These are phyloP conservation scores for Podospora sp. DNA, from an alignment of 495 filamentous ascomycete genomes.

Conservation along the genomic window DNA sequence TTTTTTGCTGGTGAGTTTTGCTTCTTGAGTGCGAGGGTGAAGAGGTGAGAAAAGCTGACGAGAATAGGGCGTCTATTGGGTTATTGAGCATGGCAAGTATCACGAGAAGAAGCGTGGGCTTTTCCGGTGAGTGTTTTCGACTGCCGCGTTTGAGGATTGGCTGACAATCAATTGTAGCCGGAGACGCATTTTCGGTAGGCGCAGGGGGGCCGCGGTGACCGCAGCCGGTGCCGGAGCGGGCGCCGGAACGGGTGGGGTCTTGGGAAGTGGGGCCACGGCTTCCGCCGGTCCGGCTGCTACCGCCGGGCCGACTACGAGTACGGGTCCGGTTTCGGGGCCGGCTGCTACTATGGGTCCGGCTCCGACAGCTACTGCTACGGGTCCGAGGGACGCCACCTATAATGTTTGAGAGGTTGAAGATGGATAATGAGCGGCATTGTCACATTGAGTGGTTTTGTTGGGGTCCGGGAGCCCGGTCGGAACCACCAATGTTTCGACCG, in stretches of 20 bases:
- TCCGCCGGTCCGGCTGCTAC: not conserved
- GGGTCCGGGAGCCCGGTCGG: too few species aligned
- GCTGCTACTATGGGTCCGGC: not conserved
- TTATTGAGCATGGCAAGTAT: constrained; percentile 8
- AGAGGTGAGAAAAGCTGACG: not conserved
- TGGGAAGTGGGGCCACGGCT: not conserved
- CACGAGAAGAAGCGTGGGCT: not conserved
- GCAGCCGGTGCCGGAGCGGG: not conserved
- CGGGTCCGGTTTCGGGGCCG: too few species aligned
- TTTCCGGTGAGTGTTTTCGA: not conserved
- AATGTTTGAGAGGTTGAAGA: too few species aligned
- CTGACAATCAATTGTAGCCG: not conserved
- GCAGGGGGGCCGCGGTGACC: not conserved
- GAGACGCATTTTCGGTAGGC: not conserved
- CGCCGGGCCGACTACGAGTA: too few species aligned
- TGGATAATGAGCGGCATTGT: too few species aligned
- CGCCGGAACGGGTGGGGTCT: not conserved
- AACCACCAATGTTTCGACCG: too few species aligned
- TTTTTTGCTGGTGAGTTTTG: constrained; percentile 17
- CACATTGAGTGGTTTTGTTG: too few species aligned
- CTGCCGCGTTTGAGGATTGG: not conserved
- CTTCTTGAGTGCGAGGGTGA: not conserved
- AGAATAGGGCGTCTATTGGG: constrained; percentile 19
- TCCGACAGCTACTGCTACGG: not conserved
- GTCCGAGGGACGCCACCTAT: too few species aligned